phyloP scores from a whole-genome alignment of 1,139 yeast species.

The Eremothecium gossypii region DNA sequence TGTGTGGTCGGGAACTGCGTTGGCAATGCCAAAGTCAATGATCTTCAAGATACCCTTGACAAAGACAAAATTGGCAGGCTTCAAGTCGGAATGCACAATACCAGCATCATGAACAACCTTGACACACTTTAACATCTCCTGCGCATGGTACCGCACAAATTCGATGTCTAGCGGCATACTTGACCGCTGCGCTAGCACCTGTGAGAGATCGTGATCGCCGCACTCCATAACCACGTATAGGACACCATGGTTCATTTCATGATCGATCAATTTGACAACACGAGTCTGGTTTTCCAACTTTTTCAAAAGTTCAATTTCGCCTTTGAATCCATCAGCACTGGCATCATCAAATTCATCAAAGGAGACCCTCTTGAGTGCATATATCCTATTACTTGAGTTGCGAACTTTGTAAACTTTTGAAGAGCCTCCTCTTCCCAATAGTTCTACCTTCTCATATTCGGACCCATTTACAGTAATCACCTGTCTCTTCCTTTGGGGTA shows the following conservation, averaged over 20 bases:
- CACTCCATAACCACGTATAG: constrained; percentile 85
- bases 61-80: constrained; percentile 89
- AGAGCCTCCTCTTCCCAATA: constrained; percentile 87
- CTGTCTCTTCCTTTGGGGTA: constrained; percentile 6
- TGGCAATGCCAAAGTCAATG: constrained; percentile 94
- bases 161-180: constrained; percentile 54
- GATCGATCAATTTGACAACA: constrained; percentile 72
- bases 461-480: constrained; percentile 43
- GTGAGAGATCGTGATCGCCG: constrained; percentile 87
- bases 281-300: constrained; percentile 54
- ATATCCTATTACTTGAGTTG: constrained; percentile 45
- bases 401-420: constrained; percentile 85
- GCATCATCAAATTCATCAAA: constrained; percentile 73
- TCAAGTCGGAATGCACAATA: constrained; percentile 87
- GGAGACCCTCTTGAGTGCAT: constrained; percentile 76
- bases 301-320: constrained; percentile 72
- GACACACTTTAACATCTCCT: constrained; percentile 76
- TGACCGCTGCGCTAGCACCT: constrained; percentile 55
- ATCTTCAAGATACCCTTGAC: constrained; percentile 79
- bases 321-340: constrained; percentile 71
- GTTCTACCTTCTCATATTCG: constrained; percentile 65
- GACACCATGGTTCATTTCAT: constrained; percentile 55
- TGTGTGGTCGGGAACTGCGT: constrained; percentile 89
- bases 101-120: constrained; percentile 80
- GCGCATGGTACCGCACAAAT: constrained; percentile 73